Conservation (phyloP, 371 early-diverging fungal species). For the Enteropsectra breve region DNA sequence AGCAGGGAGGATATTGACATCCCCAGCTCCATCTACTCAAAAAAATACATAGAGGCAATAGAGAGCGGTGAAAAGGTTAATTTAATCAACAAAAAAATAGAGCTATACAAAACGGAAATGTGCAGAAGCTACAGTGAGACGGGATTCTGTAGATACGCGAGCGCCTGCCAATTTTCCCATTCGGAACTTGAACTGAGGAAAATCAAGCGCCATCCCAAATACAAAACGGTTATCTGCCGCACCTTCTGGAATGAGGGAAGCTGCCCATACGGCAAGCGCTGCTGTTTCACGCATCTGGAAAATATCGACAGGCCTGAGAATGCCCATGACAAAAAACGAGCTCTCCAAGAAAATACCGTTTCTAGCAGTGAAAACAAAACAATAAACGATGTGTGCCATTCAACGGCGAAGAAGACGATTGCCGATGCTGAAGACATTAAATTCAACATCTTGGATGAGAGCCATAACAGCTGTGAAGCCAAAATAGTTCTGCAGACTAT, state of each 20-base stretch:
- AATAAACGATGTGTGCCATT: no score
- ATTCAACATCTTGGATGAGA: no score
- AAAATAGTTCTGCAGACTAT: no score
- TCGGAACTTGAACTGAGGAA: slow-evolving; percentile 67
- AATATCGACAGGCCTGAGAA: background rate
- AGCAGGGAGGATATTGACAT: no score
- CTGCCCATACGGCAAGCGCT: slow-evolving; percentile 67
- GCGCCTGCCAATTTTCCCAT: slow-evolving; percentile 89
- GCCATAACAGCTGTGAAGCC: no score
- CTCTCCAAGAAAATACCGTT: no score
- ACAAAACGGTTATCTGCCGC: slow-evolving; percentile 75
- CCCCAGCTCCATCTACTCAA: slow-evolving; percentile 13
- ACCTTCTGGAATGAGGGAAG: slow-evolving; percentile 65
- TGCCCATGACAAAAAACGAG: no score
- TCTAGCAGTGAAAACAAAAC: no score
- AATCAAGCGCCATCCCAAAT: slow-evolving; percentile 75
- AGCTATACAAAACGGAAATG: slow-evolving; percentile 85
- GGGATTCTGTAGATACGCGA: slow-evolving; percentile 76
- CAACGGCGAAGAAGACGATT: no score
- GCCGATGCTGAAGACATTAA: no score
- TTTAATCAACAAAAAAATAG: slow-evolving; percentile 63
- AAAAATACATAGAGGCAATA: slow-evolving; percentile 4
- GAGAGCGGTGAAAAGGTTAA: slow-evolving; percentile 13
- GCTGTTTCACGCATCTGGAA: slow-evolving; percentile 65
- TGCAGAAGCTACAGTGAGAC: slow-evolving; percentile 77